A percentile compares a stretch with the other conserved stretches of the same genome.
These are phyloP conservation scores for Uronychia binucleata DNA, from an alignment of 73 alveolate genomes.

Conservation along the genomic window DNA sequence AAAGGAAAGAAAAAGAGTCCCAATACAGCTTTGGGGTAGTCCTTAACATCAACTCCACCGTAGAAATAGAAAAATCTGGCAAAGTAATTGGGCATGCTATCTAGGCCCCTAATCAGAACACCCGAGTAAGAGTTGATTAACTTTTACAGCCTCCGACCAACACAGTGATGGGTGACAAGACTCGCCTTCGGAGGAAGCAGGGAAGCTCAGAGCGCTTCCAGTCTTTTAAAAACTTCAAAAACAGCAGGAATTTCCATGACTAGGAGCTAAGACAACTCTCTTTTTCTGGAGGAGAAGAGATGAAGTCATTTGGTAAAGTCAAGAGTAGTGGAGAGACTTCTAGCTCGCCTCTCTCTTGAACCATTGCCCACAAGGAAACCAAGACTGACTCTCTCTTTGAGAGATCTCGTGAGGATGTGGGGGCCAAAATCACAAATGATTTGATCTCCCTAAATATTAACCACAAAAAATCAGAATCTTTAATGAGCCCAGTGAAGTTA, in stretches of 20 bases:
- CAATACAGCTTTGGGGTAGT: not conserved
- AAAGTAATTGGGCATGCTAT: too few species aligned
- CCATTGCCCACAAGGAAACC: not conserved
- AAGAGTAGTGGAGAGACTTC: not conserved
- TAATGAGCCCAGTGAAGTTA: not conserved
- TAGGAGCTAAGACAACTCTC: not conserved
- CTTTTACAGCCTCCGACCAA: not conserved
- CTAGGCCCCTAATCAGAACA: too few species aligned
- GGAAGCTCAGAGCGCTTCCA: not conserved
- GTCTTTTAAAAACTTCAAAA: not conserved
- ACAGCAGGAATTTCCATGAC: not conserved
- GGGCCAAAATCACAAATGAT: not conserved
- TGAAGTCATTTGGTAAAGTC: not conserved
- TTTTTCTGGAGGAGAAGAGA: not conserved
- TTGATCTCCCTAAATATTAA: not conserved
- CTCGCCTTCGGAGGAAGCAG: not conserved
- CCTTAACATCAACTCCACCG: not conserved
- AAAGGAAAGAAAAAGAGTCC: not conserved
- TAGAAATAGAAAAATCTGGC: not conserved
- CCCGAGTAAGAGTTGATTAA: too few species aligned
- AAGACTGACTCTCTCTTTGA: not conserved
- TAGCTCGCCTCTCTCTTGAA: not conserved
- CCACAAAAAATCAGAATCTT: not conserved
- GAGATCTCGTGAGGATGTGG: not conserved
- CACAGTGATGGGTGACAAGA: not conserved